phyloP scores from a whole-genome alignment of 257 asterid species.

The Solanum medicagineum region DNA sequence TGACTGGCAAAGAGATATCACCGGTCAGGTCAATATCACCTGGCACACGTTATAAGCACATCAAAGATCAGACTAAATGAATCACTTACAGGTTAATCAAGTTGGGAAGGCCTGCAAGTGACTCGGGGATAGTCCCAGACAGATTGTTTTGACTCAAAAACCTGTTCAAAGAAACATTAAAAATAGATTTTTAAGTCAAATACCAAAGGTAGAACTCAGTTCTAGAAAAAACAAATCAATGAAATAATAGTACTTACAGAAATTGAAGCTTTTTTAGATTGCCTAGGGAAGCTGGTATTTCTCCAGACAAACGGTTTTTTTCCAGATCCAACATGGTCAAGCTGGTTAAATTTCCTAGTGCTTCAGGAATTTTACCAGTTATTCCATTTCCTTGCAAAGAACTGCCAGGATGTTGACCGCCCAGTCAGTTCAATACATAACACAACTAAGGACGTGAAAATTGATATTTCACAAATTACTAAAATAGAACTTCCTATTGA shows the following conservation, averaged over 20 bases:
- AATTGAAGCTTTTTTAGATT: constrained; percentile 56
- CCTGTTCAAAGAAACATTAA: constrained; percentile 23
- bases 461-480: not conserved
- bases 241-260: constrained; percentile 43
- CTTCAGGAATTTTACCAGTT: constrained; percentile 66
- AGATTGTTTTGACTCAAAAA: constrained; percentile 68
- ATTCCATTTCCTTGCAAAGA: constrained; percentile 84
- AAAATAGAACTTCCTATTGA: not conserved
- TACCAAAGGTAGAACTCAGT: not conserved
- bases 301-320: constrained; percentile 61
- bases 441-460: not conserved
- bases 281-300: constrained; percentile 74
- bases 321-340: constrained; percentile 79
- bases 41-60: not conserved
- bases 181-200: not conserved
- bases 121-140: constrained; percentile 64
- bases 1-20: constrained; percentile 39
- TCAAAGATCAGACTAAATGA: not conserved
- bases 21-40: not conserved
- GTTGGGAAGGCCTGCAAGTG: constrained; percentile 52
- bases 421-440: not conserved
- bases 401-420: constrained; percentile 23
- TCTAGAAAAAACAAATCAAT: not conserved
- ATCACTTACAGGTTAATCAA: constrained; percentile 54
- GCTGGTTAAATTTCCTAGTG: constrained; percentile 69